Conservation (phyloP, 176 grass and related monocot species). For the Neostapfia colusana region DNA sequence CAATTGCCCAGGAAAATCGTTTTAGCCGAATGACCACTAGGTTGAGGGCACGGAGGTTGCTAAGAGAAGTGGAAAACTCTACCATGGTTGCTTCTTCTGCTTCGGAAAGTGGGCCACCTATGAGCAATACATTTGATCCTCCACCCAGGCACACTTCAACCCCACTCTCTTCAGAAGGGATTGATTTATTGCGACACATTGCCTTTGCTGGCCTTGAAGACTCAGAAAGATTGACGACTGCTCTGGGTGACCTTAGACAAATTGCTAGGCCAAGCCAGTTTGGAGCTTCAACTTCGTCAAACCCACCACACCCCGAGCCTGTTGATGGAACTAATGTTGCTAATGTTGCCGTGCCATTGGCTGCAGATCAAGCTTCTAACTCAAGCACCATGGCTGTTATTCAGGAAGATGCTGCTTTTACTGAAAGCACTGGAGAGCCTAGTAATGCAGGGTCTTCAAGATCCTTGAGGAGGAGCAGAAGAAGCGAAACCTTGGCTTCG, state of each 20-base stretch:
- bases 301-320: conserved; percentile 52
- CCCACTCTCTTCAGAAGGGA: conserved; percentile 63
- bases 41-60: conserved; percentile 76
- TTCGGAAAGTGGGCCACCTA: conserved; percentile 25
- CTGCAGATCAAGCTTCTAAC: conserved; percentile 84
- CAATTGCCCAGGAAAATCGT: conserved; percentile 55
- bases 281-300: conserved; percentile 67
- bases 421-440: conserved; percentile 50
- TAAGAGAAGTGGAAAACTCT: conserved; percentile 56
- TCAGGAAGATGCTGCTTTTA: conserved; percentile 70
- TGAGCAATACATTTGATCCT: conserved; percentile 40
- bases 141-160: conserved; percentile 47
- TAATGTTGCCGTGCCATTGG: conserved; percentile 43
- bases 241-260: conserved; percentile 63
- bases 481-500: conserved; percentile 58
- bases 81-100: conserved; percentile 34
- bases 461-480: conserved; percentile 68
- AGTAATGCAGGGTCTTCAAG: conserved; percentile 86
- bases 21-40: conserved; percentile 52
- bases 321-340: conserved; percentile 44
- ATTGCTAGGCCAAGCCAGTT: conserved; percentile 57
- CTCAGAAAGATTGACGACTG: conserved; percentile 65
- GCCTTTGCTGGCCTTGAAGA: conserved; percentile 62
- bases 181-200: conserved; percentile 74
- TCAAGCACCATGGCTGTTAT: conserved; percentile 99